Percentiles rank a stretch among this genome's conserved stretches.
phyloP scores from a whole-genome alignment of 2,329 filamentous ascomycete species.

The Colletotrichum graminicola region DNA sequence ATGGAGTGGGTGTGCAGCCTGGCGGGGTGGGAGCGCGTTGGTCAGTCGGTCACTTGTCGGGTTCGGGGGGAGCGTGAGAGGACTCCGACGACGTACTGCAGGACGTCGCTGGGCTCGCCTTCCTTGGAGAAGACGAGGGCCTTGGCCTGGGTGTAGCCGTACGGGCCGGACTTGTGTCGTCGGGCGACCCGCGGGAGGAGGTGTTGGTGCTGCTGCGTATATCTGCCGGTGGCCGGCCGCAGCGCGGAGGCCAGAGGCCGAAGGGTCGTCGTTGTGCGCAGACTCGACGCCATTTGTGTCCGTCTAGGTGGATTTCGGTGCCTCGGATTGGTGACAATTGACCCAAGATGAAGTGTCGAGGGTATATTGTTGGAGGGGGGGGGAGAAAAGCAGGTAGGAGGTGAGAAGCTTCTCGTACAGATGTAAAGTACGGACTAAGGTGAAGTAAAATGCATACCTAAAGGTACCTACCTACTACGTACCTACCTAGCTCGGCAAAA shows the following conservation, averaged over 20 bases:
- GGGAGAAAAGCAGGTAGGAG: background rate
- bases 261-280: constrained; percentile 30
- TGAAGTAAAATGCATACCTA: background rate
- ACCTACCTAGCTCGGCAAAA: constrained; percentile 39
- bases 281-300: constrained; percentile 26
- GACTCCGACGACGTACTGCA: constrained; percentile 60
- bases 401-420: background rate
- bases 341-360: too few species aligned
- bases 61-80: background rate
- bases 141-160: constrained; percentile 88
- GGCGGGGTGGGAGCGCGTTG: background rate
- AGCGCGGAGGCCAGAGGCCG: constrained; percentile 38
- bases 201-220: background rate
- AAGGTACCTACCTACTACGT: too few species aligned
- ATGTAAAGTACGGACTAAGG: too few species aligned
- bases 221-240: constrained; percentile 11
- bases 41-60: constrained; percentile 46
- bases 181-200: constrained; percentile 45
- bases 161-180: constrained; percentile 70
- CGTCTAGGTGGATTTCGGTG: background rate
- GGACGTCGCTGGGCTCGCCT: constrained; percentile 80
- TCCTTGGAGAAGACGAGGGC: constrained; percentile 81
- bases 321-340: background rate
- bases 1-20: constrained; percentile 81
- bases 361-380: background rate